Base-by-base conservation (phyloP, 148 eudicot species). In the Suaeda aralocaspica region DNA sequence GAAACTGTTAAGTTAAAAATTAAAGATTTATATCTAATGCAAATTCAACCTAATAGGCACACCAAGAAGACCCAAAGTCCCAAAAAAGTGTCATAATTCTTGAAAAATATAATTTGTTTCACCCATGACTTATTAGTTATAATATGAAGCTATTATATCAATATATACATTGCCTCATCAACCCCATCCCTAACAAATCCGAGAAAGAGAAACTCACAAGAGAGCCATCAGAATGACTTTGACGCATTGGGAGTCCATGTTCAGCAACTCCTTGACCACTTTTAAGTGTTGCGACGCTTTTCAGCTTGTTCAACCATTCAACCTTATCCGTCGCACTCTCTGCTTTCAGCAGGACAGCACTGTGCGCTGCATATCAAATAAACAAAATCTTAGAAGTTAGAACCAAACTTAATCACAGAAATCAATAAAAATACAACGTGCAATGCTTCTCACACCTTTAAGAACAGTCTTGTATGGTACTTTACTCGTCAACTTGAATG, bases 391-490 rank as follows among this genome's bases (percentile, higher is more conserved):
- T 59, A 65, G 30, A 57, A 45, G n/a, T n/a, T 13, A n/a, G 30
- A 57, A 45, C 58, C 25, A 61, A 55, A 46, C 31, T 34, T 41
- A 36, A 33, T 59, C 28, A 67, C 11, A 9, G 9, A 49, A 66
- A 50, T 53, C 15, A 61, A 24, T 31, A 29, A 28, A 11, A 8
- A 53, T 22, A 57, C 8, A 56, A 31, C 5, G 5, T 68, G 8
- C 7, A 57, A 73, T 13, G 56, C 2, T 45, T 24, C 41, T 34
- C 69, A 62, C 19, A 91, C 98, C 98, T 89, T 94, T 94, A 16
- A 94, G 84, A 70, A 94, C 98, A 48, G 97, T 94, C 80, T 94
- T 94, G 78, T 94, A 94, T 26, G 87, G 96, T 73, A 94, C 98
- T 83, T 87, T 85, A 88, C 88, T 85, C 15, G 92, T 91, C 77